Base-by-base conservation (phyloP, 495 filamentous ascomycete genomes). In the Eremomyces bilateralis region DNA sequence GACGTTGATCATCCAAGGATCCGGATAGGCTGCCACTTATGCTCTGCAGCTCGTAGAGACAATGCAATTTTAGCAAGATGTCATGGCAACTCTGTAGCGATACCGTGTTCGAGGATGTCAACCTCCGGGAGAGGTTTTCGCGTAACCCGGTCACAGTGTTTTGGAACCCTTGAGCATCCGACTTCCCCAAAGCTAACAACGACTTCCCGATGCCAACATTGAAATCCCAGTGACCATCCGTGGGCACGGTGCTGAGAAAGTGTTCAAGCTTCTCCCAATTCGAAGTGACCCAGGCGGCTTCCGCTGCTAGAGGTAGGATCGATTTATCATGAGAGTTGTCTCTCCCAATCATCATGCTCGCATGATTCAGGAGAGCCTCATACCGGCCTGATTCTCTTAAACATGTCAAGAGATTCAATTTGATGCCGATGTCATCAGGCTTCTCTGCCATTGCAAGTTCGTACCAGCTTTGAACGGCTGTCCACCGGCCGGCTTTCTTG, bases 381-480 rank as follows among this genome's bases (percentile, higher is more conserved):
- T 91, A 72, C 48, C 91, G 83, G 8, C 82, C 83, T 21, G 83
- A 84, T 53, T 93, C 80, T 46, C 80, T 85, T 11, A 99, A 63
- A 46, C 90, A 93, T 4, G 73, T 78, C 27, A 95, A 57, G 16
- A 95, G 66, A 49, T 91, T 73, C 39, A 76, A 62, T 50, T 95
- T 83, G 12, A 74, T 62, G 29, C 88, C 73, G 16, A 64, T 42
- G 51, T 93, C 72, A 29, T 72, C 60, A 1, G 90, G 82, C 29
- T 74, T 67, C 41, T 84, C 71, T 4, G 72, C 74, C 24, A 92
- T 65, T 39, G 76, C 70, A 22, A 90, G 63, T 49, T 95, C 83
- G 53, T 95, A 95, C 88, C 88, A 99, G 43, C 77, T 88, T 57
- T 94, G 85, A 29, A 80, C 90, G 33, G 88, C 81, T n/a, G 80